Evolutionary conservation across 2,329 filamentous ascomycete species (phyloP).

Genomic region (Stromatinia cepivora): DNA sequence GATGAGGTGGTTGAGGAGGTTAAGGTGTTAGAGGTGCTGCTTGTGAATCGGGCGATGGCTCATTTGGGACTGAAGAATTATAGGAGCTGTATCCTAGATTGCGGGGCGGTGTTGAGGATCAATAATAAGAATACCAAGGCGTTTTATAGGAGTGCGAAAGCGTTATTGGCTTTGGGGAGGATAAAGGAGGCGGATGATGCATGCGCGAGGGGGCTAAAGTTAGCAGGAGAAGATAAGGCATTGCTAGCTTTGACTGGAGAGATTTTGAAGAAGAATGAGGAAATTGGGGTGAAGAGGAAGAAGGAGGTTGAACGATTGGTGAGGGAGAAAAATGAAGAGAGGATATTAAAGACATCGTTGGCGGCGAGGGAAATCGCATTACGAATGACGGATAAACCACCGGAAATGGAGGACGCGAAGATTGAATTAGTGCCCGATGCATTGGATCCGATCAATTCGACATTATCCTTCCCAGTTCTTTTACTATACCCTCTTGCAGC

Average conservation of each 20-base stretch:
- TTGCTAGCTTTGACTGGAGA: constrained; percentile 63
- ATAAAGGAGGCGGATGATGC: constrained; percentile 79
- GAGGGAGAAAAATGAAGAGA: constrained; percentile 55
- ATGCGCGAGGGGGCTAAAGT: constrained; percentile 67
- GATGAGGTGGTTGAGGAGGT: constrained; percentile 53
- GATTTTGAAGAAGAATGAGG: constrained; percentile 59
- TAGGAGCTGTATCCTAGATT: constrained; percentile 82
- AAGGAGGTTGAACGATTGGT: constrained; percentile 57
- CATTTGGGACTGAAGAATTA: constrained; percentile 89
- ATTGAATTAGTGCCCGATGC: constrained; percentile 71
- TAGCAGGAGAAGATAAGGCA: constrained; percentile 70
- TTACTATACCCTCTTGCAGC: constrained; percentile 81
- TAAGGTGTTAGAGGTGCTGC: constrained; percentile 70
- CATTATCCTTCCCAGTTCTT: constrained; percentile 74
- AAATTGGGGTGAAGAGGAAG: constrained; percentile 55
- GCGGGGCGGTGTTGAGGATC: constrained; percentile 73
- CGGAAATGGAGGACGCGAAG: constrained; percentile 83
- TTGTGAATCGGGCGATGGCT: constrained; percentile 86
- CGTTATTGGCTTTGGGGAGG: constrained; percentile 76
- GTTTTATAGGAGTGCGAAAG: constrained; percentile 79
- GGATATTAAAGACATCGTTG: constrained; percentile 65
- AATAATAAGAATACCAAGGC: constrained; percentile 86
- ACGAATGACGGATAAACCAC: constrained; percentile 67
- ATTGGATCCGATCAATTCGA: constrained; percentile 65
- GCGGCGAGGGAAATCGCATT: constrained; percentile 68